Percentiles rank a stretch among this genome's conserved stretches.
Conservation (phyloP, 2,329 filamentous ascomycete species). For the Acrocalymma vagum region DNA sequence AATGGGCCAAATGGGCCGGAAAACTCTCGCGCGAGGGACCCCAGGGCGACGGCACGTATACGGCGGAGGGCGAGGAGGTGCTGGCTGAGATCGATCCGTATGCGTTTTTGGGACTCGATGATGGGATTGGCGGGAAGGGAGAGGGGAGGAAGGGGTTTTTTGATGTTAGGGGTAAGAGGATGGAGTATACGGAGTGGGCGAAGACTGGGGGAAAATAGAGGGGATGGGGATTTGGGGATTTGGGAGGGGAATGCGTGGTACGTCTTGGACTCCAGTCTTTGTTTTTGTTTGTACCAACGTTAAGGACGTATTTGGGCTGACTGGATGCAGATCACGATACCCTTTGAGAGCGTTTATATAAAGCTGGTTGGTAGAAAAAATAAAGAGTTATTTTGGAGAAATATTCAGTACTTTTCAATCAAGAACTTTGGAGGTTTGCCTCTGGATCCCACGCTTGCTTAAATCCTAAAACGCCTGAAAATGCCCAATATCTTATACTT, state of each 20-base stretch:
- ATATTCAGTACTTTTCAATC: neutral
- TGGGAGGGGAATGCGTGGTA: constrained; percentile 5
- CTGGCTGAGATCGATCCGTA: constrained; percentile 78
- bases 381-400: too few relatives aligned
- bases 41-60: constrained; percentile 63
- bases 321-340: neutral
- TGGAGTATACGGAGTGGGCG: constrained; percentile 85
- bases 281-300: too few relatives aligned
- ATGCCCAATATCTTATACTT: constrained; percentile 14
- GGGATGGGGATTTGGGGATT: neutral
- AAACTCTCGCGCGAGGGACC: constrained; percentile 82
- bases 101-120: constrained; percentile 61
- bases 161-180: constrained; percentile 84
- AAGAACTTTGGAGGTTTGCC: neutral
- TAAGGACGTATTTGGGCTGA: neutral
- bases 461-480: neutral
- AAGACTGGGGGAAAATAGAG: constrained; percentile 26
- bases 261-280: neutral
- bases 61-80: constrained; percentile 73
- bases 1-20: constrained; percentile 82
- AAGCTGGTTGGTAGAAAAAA: too few relatives aligned
- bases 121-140: constrained; percentile 64
- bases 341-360: too few relatives aligned
- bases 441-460: neutral
- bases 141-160: constrained; percentile 86